These are phyloP conservation scores for Pseudomonodictys pantanalensis DNA, from an alignment of 495 filamentous ascomycete genomes.

Conservation along the genomic window DNA sequence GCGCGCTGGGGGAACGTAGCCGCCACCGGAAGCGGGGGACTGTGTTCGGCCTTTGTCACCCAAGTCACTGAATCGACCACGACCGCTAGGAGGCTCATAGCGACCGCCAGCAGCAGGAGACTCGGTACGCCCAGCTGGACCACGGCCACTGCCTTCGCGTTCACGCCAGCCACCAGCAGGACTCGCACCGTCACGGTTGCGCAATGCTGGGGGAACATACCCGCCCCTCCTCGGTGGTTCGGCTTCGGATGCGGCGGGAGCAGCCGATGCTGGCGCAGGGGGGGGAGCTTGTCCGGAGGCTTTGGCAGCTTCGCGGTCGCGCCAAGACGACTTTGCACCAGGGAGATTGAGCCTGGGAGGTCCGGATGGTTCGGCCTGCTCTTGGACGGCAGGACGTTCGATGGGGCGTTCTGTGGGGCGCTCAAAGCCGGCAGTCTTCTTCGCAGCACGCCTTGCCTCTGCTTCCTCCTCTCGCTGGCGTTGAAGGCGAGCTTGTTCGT, in stretches of 20 bases:
- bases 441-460: constrained; percentile 51
- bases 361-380: too few relatives aligned
- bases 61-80: constrained; percentile 22
- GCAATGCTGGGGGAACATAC: constrained; percentile 42
- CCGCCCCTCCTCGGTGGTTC: constrained; percentile 23
- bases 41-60: constrained; percentile 26
- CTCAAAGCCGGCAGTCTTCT: constrained; percentile 46
- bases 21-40: constrained; percentile 28
- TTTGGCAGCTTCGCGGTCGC: constrained; percentile 77
- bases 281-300: constrained; percentile 29
- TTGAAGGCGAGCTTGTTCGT: constrained; percentile 63
- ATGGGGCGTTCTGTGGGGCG: constrained; percentile 40
- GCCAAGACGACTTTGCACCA: constrained; percentile 63
- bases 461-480: constrained; percentile 68
- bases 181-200: constrained; percentile 29
- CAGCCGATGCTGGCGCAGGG: constrained; percentile 8
- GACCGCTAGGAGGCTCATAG: constrained; percentile 20
- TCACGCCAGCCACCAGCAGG: constrained; percentile 28
- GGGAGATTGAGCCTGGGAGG: constrained; percentile 69
- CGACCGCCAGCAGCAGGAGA: constrained; percentile 36
- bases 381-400: constrained; percentile 27
- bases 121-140: constrained; percentile 30
- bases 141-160: constrained; percentile 32
- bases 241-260: constrained; percentile 25
- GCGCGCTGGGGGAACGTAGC: constrained; percentile 18